Base-by-base conservation (phyloP, 2,329 filamentous ascomycete species). In the Fusarium pseudoanthophilum region DNA sequence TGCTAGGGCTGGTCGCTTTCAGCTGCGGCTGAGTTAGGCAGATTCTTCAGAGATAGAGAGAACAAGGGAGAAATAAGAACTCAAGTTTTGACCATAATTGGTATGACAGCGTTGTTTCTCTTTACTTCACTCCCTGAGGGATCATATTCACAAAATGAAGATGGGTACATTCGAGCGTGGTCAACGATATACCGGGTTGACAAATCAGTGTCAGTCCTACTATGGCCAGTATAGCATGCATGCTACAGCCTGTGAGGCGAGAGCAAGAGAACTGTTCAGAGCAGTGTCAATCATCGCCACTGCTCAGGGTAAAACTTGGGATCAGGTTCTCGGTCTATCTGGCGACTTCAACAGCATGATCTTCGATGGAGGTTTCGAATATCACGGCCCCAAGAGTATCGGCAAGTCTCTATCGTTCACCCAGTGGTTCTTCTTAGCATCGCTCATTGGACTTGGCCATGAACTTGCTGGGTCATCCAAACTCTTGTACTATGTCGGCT, bases 1-100 rank as follows among this genome's bases (percentile, higher is more conserved):
- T 37, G 34, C 34, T 37, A 21, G 49, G 24, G 32, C 49, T 9
- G 24, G 32, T 16, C n/a, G 4, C 13, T 9, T 18, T 37, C 51
- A 53, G 51, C 51, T 28, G 51, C 51, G 51, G 51, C 51, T 53
- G 51, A 53, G 51, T 28, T 16, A 10, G 51, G 20, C 51, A 28
- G 24, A 26, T 37, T 53, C 32, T 11, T 2, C 9, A 0, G 5
- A 21, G 18, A 21, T 15, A 2, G 5, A 30, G 26, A 21, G 13
- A 26, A 1, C 18, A 36, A 26, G 4, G 32, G 2, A 6, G 2
- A 0, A 8, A 53, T 4, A 21, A 53, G 18, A 36, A 15, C 18
- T 21, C 4, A 2, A 16, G 1, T 16, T 0, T 15, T 21, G 16
- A 13, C 9, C 18, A 1, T 21, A 3, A 4, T 6, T 15, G 18